Percentiles rank a stretch among this genome's conserved stretches.
phyloP scores from a whole-genome alignment of 2,329 filamentous ascomycete species.

The Bipolaris zeicola region DNA sequence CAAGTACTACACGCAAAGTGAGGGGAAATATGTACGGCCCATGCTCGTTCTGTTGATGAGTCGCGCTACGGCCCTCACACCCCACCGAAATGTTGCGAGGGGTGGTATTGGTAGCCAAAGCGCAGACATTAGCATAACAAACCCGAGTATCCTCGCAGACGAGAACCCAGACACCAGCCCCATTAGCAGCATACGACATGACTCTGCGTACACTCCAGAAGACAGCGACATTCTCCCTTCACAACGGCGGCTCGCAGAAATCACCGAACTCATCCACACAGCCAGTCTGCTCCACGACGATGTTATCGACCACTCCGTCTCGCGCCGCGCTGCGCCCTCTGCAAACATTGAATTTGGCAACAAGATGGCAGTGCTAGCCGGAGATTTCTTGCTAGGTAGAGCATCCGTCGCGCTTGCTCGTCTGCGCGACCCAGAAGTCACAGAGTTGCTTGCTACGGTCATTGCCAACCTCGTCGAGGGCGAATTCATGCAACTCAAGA shows the following conservation, averaged over 20 bases:
- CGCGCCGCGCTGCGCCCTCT: slow-evolving; percentile 80
- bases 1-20: slow-evolving; percentile 96
- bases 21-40: slow-evolving; percentile 95
- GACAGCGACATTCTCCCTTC: slow-evolving; percentile 82
- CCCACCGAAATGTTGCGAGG: slow-evolving; percentile 51
- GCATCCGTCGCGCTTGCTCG: slow-evolving; percentile 93
- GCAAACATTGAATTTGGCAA: slow-evolving; percentile 97
- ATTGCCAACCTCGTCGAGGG: slow-evolving; percentile 98
- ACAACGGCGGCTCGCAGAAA: slow-evolving; percentile 90
- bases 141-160: slow-evolving; percentile 71
- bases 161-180: slow-evolving; percentile 67
- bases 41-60: slow-evolving; percentile 97
- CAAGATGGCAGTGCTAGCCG: slow-evolving; percentile 97
- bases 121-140: slow-evolving; percentile 66
- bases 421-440: slow-evolving; percentile 89
- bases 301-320: slow-evolving; percentile 91
- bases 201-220: slow-evolving; percentile 52
- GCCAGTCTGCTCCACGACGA: slow-evolving; percentile 97
- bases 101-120: slow-evolving; percentile 31
- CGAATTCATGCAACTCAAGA: slow-evolving; percentile 99
- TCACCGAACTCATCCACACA: slow-evolving; percentile 96
- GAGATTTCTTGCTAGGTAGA: slow-evolving; percentile 92
- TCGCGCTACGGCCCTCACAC: slow-evolving; percentile 83
- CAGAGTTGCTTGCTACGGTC: slow-evolving; percentile 91
- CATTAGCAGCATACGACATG: slow-evolving; percentile 58